phyloP scores from a whole-genome alignment of 2,329 filamentous ascomycete genomes.

The Chaetomium globosum region DNA sequence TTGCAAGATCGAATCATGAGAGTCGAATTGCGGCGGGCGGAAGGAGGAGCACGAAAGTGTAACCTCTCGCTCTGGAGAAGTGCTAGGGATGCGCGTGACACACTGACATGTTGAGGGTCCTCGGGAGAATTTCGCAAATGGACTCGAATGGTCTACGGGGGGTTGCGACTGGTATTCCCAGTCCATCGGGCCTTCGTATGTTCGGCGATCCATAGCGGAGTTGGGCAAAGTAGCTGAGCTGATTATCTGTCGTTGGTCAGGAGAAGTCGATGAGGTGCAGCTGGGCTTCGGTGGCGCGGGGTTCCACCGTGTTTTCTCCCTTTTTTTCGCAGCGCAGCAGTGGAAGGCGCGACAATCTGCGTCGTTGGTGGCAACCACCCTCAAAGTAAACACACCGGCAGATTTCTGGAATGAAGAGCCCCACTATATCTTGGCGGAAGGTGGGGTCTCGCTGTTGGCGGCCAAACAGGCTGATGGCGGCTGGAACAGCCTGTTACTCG shows the following conservation, averaged over 20 bases:
- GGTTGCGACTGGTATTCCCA: conserved; percentile 65
- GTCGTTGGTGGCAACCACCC: conserved; percentile 41
- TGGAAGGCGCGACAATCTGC: conserved; percentile 22
- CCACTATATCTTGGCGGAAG: conserved; percentile 9
- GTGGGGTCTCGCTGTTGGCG: no score
- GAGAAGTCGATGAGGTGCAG: neutral
- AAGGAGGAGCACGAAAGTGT: neutral
- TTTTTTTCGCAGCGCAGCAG: neutral
- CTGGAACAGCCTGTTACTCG: no score
- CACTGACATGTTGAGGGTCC: conserved; percentile 49
- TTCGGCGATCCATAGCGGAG: conserved; percentile 55
- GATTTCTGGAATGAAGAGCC: conserved; percentile 27
- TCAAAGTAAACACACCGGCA: conserved; percentile 36
- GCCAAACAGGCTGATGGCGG: no score
- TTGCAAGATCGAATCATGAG: neutral
- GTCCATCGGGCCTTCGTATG: conserved; percentile 65
- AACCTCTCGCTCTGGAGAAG: neutral
- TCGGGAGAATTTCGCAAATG: conserved; percentile 59
- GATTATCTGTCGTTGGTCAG: conserved; percentile 5
- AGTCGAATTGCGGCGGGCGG: neutral
- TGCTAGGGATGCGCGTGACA: neutral
- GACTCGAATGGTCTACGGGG: conserved; percentile 63
- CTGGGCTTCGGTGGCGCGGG: neutral
- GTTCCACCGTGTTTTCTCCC: conserved; percentile 14
- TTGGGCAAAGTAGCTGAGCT: neutral